Base-by-base conservation (phyloP, 345 rosid species). In the Ailanthus altissimus region DNA sequence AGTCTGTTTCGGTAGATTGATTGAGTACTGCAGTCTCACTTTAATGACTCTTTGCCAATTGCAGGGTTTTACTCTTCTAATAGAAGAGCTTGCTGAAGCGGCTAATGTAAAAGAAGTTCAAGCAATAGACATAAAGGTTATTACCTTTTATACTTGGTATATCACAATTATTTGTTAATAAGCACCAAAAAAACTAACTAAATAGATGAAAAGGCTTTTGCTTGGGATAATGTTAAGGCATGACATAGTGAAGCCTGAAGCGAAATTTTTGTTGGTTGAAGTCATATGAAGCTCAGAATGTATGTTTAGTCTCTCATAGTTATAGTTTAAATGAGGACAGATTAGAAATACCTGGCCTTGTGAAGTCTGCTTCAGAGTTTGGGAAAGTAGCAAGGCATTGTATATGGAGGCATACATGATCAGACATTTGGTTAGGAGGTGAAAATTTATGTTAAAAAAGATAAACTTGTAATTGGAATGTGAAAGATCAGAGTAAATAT, bases 61-160 rank as follows among this genome's bases (percentile, higher is more conserved):
- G 58, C 86, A 93, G 99, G 86, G 80, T 53, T 96, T 92, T 87
- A 78, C 85, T 78, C 76, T 79, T 76, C 78, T 93, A 81, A 81
- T 93, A 77, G 85, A 89, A 81, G 82, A 76, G 46, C 87, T 92
- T 72, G 77, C 68, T 79, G 83, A 81, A 50, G 74, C 81, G 53
- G 83, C 50, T 21, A 81, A 77, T 70, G 83, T 59, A 74, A 67
- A 79, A 21, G 68, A 75, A 70, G n/a, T 80, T 76, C 74, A 77
- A 68, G 83, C 80, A 53, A 26, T 79, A 11, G 89, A 86, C 50
- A 79, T 67, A 14, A 78, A 88, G 97, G 99, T 93, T 69, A 26
- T 73, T 23, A 26, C 66, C 16, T 70, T 75, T 68, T 65, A 15
- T 25, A 50, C 53, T 43, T 40, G 14, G 62, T 49, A 26, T 25